These are phyloP conservation scores for Chlamydomonas sp. DNA, from an alignment of 139 green algal species.

Conservation along the genomic window DNA sequence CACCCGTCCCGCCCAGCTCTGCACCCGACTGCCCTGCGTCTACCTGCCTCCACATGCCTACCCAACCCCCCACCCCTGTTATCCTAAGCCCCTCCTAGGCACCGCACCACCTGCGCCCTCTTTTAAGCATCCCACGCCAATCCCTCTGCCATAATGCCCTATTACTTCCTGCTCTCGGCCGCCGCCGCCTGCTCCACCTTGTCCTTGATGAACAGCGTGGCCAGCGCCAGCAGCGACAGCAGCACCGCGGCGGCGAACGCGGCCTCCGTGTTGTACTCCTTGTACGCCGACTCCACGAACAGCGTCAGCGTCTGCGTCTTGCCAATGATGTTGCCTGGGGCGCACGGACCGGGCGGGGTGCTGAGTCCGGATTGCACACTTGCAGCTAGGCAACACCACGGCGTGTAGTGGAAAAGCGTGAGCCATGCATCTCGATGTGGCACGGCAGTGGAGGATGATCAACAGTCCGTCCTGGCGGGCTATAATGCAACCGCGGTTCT, in stretches of 20 bases:
- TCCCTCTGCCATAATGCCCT: not conserved
- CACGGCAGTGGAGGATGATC: no score
- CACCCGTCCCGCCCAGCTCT: no score
- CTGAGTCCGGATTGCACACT: no score
- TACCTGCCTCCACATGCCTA: no score
- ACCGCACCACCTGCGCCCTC: no score
- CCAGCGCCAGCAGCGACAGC: slow-evolving; percentile 79
- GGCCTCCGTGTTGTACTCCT: slow-evolving; percentile 86
- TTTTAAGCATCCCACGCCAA: no score
- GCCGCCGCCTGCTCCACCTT: slow-evolving; percentile 66
- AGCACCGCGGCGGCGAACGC: slow-evolving; percentile 86
- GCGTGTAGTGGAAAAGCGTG: not conserved
- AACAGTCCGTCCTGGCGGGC: no score
- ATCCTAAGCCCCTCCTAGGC: no score
- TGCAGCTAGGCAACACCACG: not conserved
- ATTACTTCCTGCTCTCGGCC: slow-evolving; percentile 57
- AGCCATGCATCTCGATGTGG: not conserved
- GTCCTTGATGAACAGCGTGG: slow-evolving; percentile 85
- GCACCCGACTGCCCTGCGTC: no score
- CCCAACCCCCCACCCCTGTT: no score
- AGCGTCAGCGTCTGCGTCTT: slow-evolving; percentile 91
- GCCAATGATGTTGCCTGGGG: slow-evolving; percentile 90
- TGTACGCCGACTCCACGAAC: slow-evolving; percentile 90
- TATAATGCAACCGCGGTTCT: no score
- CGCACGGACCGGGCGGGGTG: not conserved